Percentiles rank a stretch among this genome's conserved stretches.
Conservation (phyloP, 106 monocot genomes). For the Hemerocallis citrina region DNA sequence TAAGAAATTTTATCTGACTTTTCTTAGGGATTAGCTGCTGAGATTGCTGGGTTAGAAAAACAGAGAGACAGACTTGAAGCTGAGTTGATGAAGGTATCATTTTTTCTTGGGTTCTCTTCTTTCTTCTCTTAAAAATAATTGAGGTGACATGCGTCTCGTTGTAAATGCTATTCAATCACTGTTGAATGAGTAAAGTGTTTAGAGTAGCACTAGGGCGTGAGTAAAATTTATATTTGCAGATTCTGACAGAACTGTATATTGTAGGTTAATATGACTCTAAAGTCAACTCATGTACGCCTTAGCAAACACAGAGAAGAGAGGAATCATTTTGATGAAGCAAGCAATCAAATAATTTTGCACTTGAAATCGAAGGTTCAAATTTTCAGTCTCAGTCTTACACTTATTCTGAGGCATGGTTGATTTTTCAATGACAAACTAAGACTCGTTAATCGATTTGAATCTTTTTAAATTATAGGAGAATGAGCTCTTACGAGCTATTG, state of each 20-base stretch:
- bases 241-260: not conserved
- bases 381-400: not conserved
- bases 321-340: conserved; percentile 91
- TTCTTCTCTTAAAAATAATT: not conserved
- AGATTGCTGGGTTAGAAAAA: conserved; percentile 59
- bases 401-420: not conserved
- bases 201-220: not conserved
- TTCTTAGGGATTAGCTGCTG: conserved; percentile 44
- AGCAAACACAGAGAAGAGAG: conserved; percentile 89
- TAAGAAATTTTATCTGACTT: not conserved
- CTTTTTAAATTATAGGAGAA: conserved; percentile 47
- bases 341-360: conserved; percentile 73
- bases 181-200: not conserved
- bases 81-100: conserved; percentile 46
- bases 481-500: conserved; percentile 79
- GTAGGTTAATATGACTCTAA: conserved; percentile 73
- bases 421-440: conserved; percentile 3
- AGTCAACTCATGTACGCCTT: conserved; percentile 37
- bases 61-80: conserved; percentile 60
- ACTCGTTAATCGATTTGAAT: not conserved
- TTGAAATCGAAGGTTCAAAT: conserved; percentile 77
- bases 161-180: not conserved
- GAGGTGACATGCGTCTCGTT: no score
- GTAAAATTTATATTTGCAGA: not conserved
- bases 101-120: not conserved